Evolutionary conservation across 116 monocot species (phyloP), one percentile per base, ranked within the genome.

Genomic region (Papilionanthe hybrid): DNA sequence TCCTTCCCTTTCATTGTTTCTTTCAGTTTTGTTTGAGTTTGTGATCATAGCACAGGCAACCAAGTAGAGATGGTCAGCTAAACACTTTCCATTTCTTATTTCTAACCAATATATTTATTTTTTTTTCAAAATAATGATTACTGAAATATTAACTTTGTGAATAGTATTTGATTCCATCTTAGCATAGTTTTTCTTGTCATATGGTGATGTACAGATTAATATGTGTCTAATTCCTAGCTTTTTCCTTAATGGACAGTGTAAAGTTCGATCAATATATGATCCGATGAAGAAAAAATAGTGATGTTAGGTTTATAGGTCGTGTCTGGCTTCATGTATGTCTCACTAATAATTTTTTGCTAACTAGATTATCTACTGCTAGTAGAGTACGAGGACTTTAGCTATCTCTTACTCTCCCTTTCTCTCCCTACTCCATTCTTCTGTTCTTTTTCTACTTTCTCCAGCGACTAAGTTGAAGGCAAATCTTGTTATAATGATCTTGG

Each of bases 251-350:
- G 49, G 49, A 49, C 13, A 49, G 49, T 49, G 49, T 11, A 13
- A 49, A 9, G 49, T 49, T 49, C 9, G 49, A 11, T 49, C 49
- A 49, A 13, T 49, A 49, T 49, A 53, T 53, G 13, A 4, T 13
- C 15, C 3, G 53, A 53, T 17, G 53, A 53, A 53, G 15, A 53
- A 13, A 49, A 53, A 18, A 4, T 53, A 53, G 71, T 45, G 27
- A 29, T 29, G 72, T 30, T 45, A 72, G 77, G 58, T 58, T 23
- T 58, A 60, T 60, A 42, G 79, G 55, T 74, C 73, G 30, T 86
- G 82, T 82, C 76, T 86, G 82, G 78, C 81, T 86, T 76, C 79
- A 82, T 86, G 77, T 85, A 85, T 81, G 77, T 79, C 77, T 78
- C 85, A 78, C 78, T 55, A 49, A 47, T 72, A 57, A 60, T 9